Evolutionary conservation across 192 early-diverging fungal species (phyloP).

Genomic region (Spizellomyces punctatus): DNA sequence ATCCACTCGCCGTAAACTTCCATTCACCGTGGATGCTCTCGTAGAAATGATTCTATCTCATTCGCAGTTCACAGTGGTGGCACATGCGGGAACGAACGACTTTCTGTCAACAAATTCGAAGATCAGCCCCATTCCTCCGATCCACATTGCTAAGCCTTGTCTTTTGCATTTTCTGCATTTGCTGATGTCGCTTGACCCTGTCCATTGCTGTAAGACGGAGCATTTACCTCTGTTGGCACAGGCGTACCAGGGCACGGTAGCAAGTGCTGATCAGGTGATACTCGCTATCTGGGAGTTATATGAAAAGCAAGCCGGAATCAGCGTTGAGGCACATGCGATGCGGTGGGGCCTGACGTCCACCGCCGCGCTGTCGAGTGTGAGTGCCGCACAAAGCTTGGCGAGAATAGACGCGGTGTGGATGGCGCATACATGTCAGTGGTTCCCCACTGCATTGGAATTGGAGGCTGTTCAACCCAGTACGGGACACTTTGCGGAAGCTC

Average conservation of each 20-base stretch:
- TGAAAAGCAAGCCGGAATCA: constrained; percentile 58
- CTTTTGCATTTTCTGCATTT: constrained; percentile 55
- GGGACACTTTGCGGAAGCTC: constrained; percentile 3
- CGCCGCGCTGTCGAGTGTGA: constrained; percentile 32
- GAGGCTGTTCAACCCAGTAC: no score
- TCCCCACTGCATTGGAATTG: background rate
- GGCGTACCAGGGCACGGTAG: constrained; percentile 62
- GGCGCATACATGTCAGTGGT: constrained; percentile 60
- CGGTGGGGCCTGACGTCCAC: constrained; percentile 56
- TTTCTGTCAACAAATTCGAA: no score
- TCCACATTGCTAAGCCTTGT: constrained; percentile 17
- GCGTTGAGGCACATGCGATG: constrained; percentile 59
- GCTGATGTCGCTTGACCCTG: constrained; percentile 54
- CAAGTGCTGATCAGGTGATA: constrained; percentile 54
- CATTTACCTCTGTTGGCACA: constrained; percentile 51
- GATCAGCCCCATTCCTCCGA: no score
- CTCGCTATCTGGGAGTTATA: constrained; percentile 58
- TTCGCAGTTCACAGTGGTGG: no score
- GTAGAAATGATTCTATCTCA: no score
- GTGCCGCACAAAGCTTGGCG: constrained; percentile 57
- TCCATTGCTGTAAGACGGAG: constrained; percentile 48
- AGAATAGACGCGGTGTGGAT: constrained; percentile 66
- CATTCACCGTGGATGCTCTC: no score
- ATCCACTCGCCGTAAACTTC: no score
- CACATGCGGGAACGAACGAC: no score